phyloP scores from a whole-genome alignment of 495 filamentous ascomycete genomes.

The Lasiosphaeria miniovina region DNA sequence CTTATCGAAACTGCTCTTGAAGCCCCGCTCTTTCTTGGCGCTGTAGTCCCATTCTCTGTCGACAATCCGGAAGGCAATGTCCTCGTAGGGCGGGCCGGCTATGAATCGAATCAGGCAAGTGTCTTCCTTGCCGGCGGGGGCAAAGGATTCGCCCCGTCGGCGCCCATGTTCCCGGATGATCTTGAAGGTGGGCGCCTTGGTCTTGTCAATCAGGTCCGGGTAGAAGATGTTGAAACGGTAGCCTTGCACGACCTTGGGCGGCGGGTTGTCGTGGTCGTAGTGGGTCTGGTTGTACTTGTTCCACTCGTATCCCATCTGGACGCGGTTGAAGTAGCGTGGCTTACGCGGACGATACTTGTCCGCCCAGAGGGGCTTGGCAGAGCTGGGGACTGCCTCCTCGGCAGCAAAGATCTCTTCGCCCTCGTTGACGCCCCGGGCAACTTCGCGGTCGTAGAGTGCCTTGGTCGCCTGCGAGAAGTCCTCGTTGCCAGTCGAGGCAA shows the following conservation, averaged over 20 bases:
- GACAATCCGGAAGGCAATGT: slow-evolving; percentile 95
- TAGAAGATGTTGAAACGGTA: slow-evolving; percentile 99
- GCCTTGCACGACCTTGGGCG: slow-evolving; percentile 95
- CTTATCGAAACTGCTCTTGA: slow-evolving; percentile 97
- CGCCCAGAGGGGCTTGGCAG: slow-evolving; percentile 73
- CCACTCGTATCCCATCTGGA: slow-evolving; percentile 99
- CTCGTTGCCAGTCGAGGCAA: slow-evolving; percentile 70
- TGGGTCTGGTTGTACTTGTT: slow-evolving; percentile 99
- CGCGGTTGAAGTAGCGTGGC: slow-evolving; percentile 95
- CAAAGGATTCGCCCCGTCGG: slow-evolving; percentile 85
- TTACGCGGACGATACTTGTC: slow-evolving; percentile 88
- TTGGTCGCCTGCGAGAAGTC: slow-evolving; percentile 91
- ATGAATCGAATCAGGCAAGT: slow-evolving; percentile 96
- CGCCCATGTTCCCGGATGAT: slow-evolving; percentile 91
- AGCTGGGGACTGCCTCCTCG: slow-evolving; percentile 74
- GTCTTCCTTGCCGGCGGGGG: slow-evolving; percentile 95
- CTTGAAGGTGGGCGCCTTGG: slow-evolving; percentile 88
- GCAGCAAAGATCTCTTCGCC: slow-evolving; percentile 95
- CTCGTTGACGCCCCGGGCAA: slow-evolving; percentile 86
- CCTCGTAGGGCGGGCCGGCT: slow-evolving; percentile 93
- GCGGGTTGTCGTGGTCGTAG: slow-evolving; percentile 98
- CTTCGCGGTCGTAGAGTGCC: slow-evolving; percentile 87
- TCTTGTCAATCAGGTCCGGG: slow-evolving; percentile 95
- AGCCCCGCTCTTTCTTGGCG: slow-evolving; percentile 90
- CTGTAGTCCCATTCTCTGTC: slow-evolving; percentile 99